These are phyloP conservation scores for Ambrosia trifida DNA, from an alignment of 129 eudicot species.

Conservation along the genomic window DNA sequence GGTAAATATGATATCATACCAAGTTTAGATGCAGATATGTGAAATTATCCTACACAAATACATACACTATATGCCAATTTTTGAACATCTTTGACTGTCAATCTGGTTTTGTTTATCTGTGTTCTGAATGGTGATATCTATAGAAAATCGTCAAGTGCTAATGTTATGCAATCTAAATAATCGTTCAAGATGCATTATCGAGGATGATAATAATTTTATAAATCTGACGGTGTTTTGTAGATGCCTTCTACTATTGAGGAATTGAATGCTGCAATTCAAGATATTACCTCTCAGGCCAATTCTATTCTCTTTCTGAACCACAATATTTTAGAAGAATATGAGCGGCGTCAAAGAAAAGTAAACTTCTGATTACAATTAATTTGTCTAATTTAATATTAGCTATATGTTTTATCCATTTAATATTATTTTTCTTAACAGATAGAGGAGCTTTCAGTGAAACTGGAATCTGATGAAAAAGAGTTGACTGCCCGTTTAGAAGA, in stretches of 20 bases:
- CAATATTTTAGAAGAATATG: conserved; percentile 84
- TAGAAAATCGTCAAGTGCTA: neutral
- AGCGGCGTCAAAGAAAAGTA: conserved; percentile 74
- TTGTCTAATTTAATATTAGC: neutral
- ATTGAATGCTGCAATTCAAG: conserved; percentile 75
- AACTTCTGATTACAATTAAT: neutral
- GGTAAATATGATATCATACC: no score
- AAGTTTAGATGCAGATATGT: no score
- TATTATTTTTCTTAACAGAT: conserved; percentile 49
- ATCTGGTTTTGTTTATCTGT: neutral
- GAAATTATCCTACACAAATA: neutral
- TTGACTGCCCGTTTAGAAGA: conserved; percentile 45
- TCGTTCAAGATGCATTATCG: neutral
- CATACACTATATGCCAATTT: neutral
- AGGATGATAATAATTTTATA: neutral
- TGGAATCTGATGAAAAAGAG: conserved; percentile 65
- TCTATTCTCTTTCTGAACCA: conserved; percentile 69
- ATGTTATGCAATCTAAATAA: neutral
- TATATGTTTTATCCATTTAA: conserved; percentile 9
- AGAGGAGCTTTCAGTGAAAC: conserved; percentile 52
- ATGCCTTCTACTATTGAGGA: conserved; percentile 93
- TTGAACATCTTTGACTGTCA: neutral
- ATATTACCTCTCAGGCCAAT: conserved; percentile 75
- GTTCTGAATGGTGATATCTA: neutral
- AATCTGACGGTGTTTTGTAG: conserved; percentile 41